These are phyloP conservation scores for Thraustochytrium striatum DNA, from an alignment of 352 stramenopile genomes.

Conservation along the genomic window DNA sequence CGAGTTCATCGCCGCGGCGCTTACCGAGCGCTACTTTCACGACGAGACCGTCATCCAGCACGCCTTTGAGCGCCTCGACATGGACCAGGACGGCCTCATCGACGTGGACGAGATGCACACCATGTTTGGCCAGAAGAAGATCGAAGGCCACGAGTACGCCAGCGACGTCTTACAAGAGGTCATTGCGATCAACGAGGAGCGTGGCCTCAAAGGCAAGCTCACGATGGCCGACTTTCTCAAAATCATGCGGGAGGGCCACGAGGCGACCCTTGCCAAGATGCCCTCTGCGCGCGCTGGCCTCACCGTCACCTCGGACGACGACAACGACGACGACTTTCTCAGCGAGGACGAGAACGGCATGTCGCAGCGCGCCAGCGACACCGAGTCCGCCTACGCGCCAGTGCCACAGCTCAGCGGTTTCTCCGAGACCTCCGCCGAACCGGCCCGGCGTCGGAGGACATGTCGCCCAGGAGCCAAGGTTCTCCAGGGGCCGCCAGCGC, in stretches of 20 bases:
- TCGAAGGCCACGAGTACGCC: conserved; percentile 5
- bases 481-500: too few species aligned
- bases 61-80: conserved; percentile 42
- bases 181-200: neutral
- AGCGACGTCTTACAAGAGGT: conserved; percentile 22
- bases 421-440: too few species aligned
- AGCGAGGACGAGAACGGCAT: neutral
- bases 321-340: neutral
- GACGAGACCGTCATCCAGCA: conserved; percentile 43
- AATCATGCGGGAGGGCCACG: conserved; percentile 31
- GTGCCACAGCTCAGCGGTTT: too few species aligned
- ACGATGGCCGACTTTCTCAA: conserved; percentile 30
- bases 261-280: neutral
- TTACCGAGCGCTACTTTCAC: conserved; percentile 34
- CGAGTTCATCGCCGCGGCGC: conserved; percentile 44
- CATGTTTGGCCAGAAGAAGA: conserved; percentile 26
- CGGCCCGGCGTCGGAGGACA: too few species aligned
- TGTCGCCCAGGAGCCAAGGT: too few species aligned
- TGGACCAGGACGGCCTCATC: conserved; percentile 35
- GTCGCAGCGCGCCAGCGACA: neutral
- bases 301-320: too few species aligned
- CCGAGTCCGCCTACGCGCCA: too few species aligned
- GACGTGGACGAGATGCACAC: conserved; percentile 25
- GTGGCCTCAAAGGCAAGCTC: conserved; percentile 7
- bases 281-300: neutral